Base-by-base conservation (phyloP, 2,329 filamentous ascomycete species). In the Cytospora piceae region DNA sequence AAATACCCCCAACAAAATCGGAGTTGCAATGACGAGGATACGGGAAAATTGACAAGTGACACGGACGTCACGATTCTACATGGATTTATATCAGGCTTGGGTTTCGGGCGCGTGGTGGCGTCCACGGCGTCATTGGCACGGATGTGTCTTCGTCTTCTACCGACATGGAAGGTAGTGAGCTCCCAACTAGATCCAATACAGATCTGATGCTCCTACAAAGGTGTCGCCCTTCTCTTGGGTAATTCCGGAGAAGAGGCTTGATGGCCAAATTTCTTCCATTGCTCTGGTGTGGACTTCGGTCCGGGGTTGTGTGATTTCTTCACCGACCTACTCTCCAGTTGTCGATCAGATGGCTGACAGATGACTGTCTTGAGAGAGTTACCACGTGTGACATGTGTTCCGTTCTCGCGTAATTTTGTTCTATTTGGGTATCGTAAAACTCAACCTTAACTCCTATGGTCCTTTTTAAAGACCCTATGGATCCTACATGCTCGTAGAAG, bases 151-250 rank as follows among this genome's bases (percentile, higher is more conserved):
- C 52, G 58, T 59, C 59, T 66, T 58, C 60, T 63, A 58, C 65
- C 82, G 81, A 71, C 77, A 75, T 79, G 81, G 82, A 82, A 79
- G 79, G 78, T 81, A 84, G 81, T 83, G 82, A 83, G 82, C 78
- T 78, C 77, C 78, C 79, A 79, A 80, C 62, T 84, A 87, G 85
- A 83, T 87, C 83, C 80, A 83, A 81, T 78, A 81, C 82, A 81
- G 82, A 85, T 85, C 81, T 84, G 80, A 78, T 80, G 79, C 80
- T 80, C 80, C 83, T 83, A 81, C 83, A 76, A 85, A 93, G 93
- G 93, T 96, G 93, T 96, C 93, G 93, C 92, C 80, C 94, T 84
- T 93, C 89, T 87, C 80, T 74, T 75, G 77, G 75, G 72, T 71
- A 64, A 74, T 74, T 78, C 78, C 74, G 82, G 83, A 82, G 89